phyloP scores from a whole-genome alignment of 768 basidiomycete species.

The Mycena indigotica region DNA sequence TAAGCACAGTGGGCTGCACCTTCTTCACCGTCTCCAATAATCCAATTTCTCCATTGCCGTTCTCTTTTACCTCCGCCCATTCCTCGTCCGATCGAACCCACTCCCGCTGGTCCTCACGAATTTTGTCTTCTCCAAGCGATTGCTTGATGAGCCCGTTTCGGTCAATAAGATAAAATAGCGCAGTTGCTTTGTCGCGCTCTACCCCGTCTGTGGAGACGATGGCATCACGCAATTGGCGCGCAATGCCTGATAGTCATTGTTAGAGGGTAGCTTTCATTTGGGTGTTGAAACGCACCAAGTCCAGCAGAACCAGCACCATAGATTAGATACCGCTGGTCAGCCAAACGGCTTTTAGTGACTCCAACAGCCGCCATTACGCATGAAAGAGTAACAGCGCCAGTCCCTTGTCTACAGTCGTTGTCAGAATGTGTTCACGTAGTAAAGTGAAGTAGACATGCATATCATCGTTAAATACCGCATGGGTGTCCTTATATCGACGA shows the following conservation, averaged over 20 bases:
- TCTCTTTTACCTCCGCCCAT: slow-evolving; percentile 45
- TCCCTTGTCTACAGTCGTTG: slow-evolving; percentile 58
- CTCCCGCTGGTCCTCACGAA: slow-evolving; percentile 49
- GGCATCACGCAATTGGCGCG: slow-evolving; percentile 75
- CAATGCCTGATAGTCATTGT: too few relatives aligned
- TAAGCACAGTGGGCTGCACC: slow-evolving; percentile 78
- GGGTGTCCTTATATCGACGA: slow-evolving; percentile 60
- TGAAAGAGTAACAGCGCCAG: slow-evolving; percentile 74
- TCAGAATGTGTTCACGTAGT: neutral
- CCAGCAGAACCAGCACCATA: slow-evolving; percentile 86
- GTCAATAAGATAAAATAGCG: slow-evolving; percentile 75
- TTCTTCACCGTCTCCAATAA: slow-evolving; percentile 72
- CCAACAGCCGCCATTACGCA: slow-evolving; percentile 69
- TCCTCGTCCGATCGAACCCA: slow-evolving; percentile 63
- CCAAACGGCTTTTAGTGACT: slow-evolving; percentile 63
- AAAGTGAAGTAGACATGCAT: slow-evolving; percentile 48
- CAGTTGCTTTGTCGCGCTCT: slow-evolving; percentile 58
- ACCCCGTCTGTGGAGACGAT: slow-evolving; percentile 60
- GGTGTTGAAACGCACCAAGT: slow-evolving; percentile 61
- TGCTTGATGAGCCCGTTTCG: slow-evolving; percentile 61
- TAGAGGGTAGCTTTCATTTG: too few relatives aligned
- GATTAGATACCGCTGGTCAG: slow-evolving; percentile 76
- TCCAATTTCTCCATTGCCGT: slow-evolving; percentile 44
- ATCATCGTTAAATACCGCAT: slow-evolving; percentile 83
- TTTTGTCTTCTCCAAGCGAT: slow-evolving; percentile 43